phyloP scores from a whole-genome alignment of 441 rosid genomes.

The Dalechampia spathulata region DNA sequence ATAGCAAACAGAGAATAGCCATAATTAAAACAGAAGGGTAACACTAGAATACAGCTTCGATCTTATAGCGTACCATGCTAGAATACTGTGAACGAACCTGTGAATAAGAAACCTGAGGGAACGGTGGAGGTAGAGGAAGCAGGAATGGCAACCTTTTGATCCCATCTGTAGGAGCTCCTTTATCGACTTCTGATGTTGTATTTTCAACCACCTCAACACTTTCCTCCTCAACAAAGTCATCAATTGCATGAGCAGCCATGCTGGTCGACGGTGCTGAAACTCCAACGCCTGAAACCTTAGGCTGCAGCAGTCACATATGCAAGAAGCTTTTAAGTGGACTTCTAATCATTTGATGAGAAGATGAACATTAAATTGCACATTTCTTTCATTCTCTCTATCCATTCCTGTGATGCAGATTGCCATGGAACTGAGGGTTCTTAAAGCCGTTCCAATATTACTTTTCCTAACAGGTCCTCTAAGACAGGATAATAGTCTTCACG shows the following conservation, averaged over 20 bases:
- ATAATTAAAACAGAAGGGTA: background rate
- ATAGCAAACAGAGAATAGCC: background rate
- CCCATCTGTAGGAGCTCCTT: constrained; percentile 10
- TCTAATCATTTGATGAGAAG: background rate
- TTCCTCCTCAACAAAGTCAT: constrained; percentile 45
- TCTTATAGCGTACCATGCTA: background rate
- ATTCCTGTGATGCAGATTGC: background rate
- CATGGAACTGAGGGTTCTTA: background rate
- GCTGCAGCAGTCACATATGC: constrained; percentile 21
- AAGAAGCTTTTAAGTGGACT: background rate
- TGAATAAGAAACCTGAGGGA: constrained; percentile 29
- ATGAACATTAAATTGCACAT: background rate
- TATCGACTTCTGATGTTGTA: constrained; percentile 16
- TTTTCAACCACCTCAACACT: constrained; percentile 30
- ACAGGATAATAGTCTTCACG: background rate
- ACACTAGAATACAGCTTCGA: background rate
- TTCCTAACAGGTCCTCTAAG: background rate
- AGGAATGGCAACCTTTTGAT: constrained; percentile 26
- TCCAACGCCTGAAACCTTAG: constrained; percentile 25
- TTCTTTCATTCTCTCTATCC: background rate
- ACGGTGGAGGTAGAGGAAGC: constrained; percentile 42
- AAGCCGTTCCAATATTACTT: background rate
- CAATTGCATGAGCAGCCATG: constrained; percentile 62
- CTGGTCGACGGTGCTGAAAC: constrained; percentile 47
- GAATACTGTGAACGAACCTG: constrained; percentile 34